These are phyloP conservation scores for Davidsoniella eucalypti DNA, from an alignment of 2,329 filamentous ascomycete genomes.

Conservation along the genomic window DNA sequence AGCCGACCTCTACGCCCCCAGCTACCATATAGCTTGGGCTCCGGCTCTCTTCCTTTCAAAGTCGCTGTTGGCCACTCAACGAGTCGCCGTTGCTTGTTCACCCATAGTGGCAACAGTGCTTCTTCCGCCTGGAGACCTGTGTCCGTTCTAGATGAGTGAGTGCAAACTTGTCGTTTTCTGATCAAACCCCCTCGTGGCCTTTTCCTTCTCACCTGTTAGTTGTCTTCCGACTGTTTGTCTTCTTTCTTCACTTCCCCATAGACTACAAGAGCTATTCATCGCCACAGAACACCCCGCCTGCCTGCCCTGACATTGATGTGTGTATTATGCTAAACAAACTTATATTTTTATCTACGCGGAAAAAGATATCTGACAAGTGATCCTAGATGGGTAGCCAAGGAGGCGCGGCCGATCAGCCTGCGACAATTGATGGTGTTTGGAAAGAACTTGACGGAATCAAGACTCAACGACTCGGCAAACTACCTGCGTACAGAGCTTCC, in stretches of 20 bases:
- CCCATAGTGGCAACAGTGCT: conserved; percentile 1
- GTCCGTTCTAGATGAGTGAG: conserved; percentile 48
- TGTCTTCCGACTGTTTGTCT: neutral
- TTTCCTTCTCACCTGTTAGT: neutral
- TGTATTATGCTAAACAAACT: neutral
- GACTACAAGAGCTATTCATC: no score
- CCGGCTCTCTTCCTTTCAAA: neutral
- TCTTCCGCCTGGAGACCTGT: conserved; percentile 42
- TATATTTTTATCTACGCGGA: neutral
- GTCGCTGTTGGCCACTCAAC: neutral
- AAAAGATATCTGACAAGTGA: conserved; percentile 14
- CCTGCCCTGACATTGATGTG: neutral
- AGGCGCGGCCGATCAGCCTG: conserved; percentile 87
- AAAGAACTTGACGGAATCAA: conserved; percentile 73
- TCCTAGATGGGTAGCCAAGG: conserved; percentile 74
- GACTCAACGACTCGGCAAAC: conserved; percentile 86
- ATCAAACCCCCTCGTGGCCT: no score
- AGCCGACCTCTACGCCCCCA: no score
- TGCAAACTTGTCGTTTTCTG: neutral
- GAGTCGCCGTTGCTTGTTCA: no score
- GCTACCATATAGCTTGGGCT: no score
- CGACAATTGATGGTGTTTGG: conserved; percentile 96
- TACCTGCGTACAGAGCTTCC: conserved; percentile 93
- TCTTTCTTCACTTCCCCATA: neutral
- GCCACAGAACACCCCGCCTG: no score